These are phyloP conservation scores for Geotrichum europaeum DNA, from an alignment of 1,139 yeast species.

Conservation along the genomic window DNA sequence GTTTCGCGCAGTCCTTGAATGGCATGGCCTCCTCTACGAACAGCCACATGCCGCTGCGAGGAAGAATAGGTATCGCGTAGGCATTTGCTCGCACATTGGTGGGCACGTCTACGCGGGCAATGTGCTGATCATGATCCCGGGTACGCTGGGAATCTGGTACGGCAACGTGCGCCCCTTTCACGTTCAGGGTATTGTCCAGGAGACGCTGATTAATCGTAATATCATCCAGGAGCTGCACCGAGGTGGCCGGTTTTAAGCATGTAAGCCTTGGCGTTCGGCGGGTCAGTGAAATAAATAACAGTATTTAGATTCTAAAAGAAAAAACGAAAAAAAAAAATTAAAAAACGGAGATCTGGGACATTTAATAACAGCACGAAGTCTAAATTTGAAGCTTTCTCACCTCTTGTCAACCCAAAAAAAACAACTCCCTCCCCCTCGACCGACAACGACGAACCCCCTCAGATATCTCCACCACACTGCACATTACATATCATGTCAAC, in stretches of 20 bases:
- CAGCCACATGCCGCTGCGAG: constrained; percentile 19
- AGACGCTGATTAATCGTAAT: constrained; percentile 44
- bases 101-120: constrained; percentile 80
- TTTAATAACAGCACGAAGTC: not conserved
- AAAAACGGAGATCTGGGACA: not conserved
- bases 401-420: not conserved
- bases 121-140: constrained; percentile 40
- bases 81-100: constrained; percentile 62
- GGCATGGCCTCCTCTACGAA: constrained; percentile 31
- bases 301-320: not conserved
- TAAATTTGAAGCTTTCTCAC: not conserved
- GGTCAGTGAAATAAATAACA: not conserved
- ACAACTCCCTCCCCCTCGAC: not conserved
- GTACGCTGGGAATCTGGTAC: constrained; percentile 53
- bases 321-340: not conserved
- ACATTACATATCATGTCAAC: not conserved
- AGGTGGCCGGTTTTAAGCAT: constrained; percentile 33
- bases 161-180: constrained; percentile 60
- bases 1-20: constrained; percentile 41
- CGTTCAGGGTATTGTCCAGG: constrained; percentile 58
- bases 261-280: not conserved
- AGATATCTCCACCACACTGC: not conserved
- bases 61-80: constrained; percentile 41
- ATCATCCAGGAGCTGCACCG: constrained; percentile 53
- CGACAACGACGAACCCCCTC: not conserved